Evolutionary conservation across 805 yeast genomes (phyloP), one percentile per base, ranked within the genome.

Genomic region (Torulaspora gathmanii): DNA sequence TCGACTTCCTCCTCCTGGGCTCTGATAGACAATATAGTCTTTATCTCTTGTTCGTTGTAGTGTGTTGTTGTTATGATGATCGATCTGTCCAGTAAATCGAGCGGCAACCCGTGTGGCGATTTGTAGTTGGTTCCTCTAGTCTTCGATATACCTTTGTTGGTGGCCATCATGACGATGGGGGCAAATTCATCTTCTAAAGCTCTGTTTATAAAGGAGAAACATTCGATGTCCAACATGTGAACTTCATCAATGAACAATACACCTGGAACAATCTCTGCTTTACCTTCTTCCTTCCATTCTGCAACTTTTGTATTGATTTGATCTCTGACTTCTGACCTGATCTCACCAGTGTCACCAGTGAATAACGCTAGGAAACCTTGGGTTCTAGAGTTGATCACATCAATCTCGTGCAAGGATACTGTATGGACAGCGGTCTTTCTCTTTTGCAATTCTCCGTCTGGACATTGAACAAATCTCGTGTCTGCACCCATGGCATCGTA

Each of bases 401-500:
- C 99, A 57, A 93, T 86, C 68, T 93, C 99, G 70, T 93, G 98
- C 56, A 93, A 74, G 1, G 97, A 87, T n/a, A 93, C 97, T 1
- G 96, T 95, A 69, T 93, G 99, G 28, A 90, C 96, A 28, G 89
- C 95, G 62, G 89, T 95, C 63, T 87, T 88, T 60, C 97, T 82
- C 63, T 87, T 86, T 71, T 93, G 99, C 61, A 93, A 79, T 72
- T 93, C 99, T 46, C 99, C 99, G 66, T 93, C 97, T 31, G 99
- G 99, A 64, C 96, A 85, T 69, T 93, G 97, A 47, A 93, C 96
- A 65, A 93, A 93, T 68, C 89, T 90, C 40, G 96, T 90, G 53
- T 95, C 98, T 43, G 97, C 96, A 16, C 96, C 95, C 95, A 89
- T 88, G 36, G 98, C 96, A 70, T 93, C 99, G 67, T 93, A 93